Evolutionary conservation across 1,284 basidiomycete species (phyloP).

Genomic region (Leccinum colubrinum): DNA sequence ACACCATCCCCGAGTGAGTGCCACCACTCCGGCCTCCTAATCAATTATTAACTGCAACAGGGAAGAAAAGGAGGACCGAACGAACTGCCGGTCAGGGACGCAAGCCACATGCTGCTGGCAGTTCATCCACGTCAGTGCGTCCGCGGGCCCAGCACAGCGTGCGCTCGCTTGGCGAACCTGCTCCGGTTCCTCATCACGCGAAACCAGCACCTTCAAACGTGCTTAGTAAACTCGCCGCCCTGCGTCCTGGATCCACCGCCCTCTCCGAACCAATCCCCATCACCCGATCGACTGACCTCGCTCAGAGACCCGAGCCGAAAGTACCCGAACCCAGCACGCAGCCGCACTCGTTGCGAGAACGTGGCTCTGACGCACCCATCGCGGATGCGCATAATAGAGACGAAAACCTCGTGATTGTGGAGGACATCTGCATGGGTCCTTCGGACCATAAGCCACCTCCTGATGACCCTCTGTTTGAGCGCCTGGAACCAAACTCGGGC

Average conservation of each 20-base stretch:
- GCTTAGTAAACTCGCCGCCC: constrained; percentile 27
- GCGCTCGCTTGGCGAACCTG: constrained; percentile 5
- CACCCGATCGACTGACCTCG: constrained; percentile 24
- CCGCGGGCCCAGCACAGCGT: constrained; percentile 12
- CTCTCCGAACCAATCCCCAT: constrained; percentile 14
- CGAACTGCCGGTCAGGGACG: constrained; percentile 16
- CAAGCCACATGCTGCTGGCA: constrained; percentile 12
- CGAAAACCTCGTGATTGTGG: constrained; percentile 68
- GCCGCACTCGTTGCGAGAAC: constrained; percentile 7
- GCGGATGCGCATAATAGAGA: constrained; percentile 44
- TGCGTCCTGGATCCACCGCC: constrained; percentile 19
- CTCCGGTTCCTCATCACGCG: constrained; percentile 10
- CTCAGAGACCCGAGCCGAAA: constrained; percentile 19
- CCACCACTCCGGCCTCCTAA: not conserved
- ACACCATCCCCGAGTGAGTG: constrained; percentile 71
- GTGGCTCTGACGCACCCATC: constrained; percentile 3
- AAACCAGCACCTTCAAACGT: constrained; percentile 30
- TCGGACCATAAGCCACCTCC: constrained; percentile 60
- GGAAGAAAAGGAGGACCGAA: constrained; percentile 45
- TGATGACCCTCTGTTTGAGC: constrained; percentile 73
- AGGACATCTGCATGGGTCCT: constrained; percentile 76
- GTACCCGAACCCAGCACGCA: constrained; percentile 9
- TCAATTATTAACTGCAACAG: constrained; percentile 30
- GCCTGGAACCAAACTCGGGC: constrained; percentile 84
- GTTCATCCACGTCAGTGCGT: constrained; percentile 11